Evolutionary conservation across 192 early-diverging fungal species (phyloP).

Genomic region (Coemansia sp.): DNA sequence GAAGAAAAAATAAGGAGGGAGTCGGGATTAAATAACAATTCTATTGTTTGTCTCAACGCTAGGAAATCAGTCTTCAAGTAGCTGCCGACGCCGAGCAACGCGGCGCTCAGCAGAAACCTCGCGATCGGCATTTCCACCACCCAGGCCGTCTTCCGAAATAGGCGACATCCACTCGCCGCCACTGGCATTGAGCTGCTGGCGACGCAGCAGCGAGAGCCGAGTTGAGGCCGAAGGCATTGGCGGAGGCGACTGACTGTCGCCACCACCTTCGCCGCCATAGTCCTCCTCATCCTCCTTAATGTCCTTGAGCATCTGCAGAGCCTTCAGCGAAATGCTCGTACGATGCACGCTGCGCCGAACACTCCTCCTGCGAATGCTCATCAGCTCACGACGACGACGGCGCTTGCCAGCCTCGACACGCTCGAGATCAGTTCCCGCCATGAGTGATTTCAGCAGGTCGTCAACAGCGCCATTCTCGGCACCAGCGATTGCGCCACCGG

Average conservation of each 20-base stretch:
- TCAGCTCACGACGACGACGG: slow-evolving; percentile 45
- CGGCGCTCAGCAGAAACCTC: slow-evolving; percentile 27
- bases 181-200: slow-evolving; percentile 8
- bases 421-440: slow-evolving; percentile 67
- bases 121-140: slow-evolving; percentile 4
- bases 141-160: slow-evolving; percentile 38
- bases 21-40: too few relatives aligned
- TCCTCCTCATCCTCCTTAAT: slow-evolving; percentile 49
- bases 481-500: slow-evolving; percentile 31
- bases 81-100: slow-evolving; percentile 38
- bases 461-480: slow-evolving; percentile 78
- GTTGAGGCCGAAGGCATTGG: slow-evolving; percentile 11
- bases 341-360: slow-evolving; percentile 53
- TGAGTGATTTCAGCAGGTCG: slow-evolving; percentile 68
- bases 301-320: slow-evolving; percentile 52
- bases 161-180: slow-evolving; percentile 28
- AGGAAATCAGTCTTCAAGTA: slow-evolving; percentile 27
- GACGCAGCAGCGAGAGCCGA: slow-evolving; percentile 22
- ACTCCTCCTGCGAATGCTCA: slow-evolving; percentile 53
- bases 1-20: background rate
- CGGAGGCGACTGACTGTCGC: slow-evolving; percentile 13
- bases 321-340: slow-evolving; percentile 53
- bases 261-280: background rate
- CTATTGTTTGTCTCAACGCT: too few relatives aligned
- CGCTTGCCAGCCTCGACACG: slow-evolving; percentile 48